phyloP scores from a whole-genome alignment of 1,284 basidiomycete genomes.

The Cystobasidiaceae sp. region DNA sequence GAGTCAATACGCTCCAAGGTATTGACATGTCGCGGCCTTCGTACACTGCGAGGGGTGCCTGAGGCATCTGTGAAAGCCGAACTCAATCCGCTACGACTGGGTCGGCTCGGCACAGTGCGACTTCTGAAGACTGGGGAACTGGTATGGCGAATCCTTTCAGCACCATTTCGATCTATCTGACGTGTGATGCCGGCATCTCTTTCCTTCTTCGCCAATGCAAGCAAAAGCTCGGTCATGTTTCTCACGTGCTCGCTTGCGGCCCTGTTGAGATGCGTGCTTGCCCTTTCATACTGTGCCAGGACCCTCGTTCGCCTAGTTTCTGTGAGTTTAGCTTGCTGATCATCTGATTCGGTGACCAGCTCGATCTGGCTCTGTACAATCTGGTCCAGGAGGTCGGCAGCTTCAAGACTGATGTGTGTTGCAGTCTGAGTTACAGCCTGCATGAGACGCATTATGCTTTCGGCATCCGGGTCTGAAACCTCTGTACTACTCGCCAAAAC shows the following conservation, averaged over 20 bases:
- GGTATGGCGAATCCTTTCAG: not conserved
- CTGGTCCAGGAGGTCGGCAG: not conserved
- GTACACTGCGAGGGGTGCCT: not conserved
- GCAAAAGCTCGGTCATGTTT: constrained; percentile 9
- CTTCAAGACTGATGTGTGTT: not conserved
- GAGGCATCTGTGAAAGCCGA: not conserved
- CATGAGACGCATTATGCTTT: too few species aligned
- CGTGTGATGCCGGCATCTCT: not conserved
- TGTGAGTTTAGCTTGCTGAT: not conserved
- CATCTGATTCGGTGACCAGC: not conserved
- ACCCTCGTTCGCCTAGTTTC: not conserved
- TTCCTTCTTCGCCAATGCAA: not conserved
- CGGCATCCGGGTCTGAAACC: too few species aligned
- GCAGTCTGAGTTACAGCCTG: too few species aligned
- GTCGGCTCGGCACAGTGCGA: not conserved
- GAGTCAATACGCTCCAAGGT: constrained; percentile 11
- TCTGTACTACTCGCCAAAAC: too few species aligned
- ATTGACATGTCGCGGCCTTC: not conserved
- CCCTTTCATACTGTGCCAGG: not conserved
- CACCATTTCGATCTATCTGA: not conserved
- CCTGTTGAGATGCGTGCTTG: not conserved
- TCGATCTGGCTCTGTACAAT: not conserved
- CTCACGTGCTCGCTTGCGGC: constrained; percentile 3
- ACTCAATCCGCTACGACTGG: not conserved
- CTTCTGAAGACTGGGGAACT: constrained; percentile 5